A percentile compares a stretch with the other conserved stretches of the same genome.
These are phyloP conservation scores for Arthrobotrys pseudoclavata DNA, from an alignment of 2,329 filamentous ascomycete genomes.

Conservation along the genomic window DNA sequence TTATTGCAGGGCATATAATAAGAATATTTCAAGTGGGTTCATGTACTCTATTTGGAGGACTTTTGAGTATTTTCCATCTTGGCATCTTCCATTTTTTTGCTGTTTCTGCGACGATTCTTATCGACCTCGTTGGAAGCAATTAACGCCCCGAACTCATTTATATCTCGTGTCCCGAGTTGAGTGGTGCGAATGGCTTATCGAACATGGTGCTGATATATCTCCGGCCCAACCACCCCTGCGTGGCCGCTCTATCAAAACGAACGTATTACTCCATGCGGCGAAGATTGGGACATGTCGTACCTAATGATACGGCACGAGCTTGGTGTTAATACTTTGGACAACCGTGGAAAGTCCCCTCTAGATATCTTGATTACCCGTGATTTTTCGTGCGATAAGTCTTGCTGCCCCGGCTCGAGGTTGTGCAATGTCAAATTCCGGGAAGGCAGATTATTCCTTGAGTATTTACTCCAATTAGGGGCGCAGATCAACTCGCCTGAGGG, in stretches of 20 bases:
- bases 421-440: too few species aligned
- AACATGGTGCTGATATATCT: not conserved
- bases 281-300: not conserved
- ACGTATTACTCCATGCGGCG: not conserved
- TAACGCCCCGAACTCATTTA: too few species aligned
- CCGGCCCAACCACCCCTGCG: too few species aligned
- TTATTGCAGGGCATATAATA: not conserved
- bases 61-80: too few species aligned
- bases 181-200: slow-evolving; percentile 18
- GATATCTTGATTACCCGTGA: slow-evolving; percentile 1
- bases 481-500: not conserved
- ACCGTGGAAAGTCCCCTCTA: not conserved
- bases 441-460: too few species aligned
- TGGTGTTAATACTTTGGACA: not conserved
- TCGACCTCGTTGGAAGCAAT: too few species aligned
- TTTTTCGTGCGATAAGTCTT: too few species aligned
- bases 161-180: not conserved
- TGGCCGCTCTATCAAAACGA: not conserved
- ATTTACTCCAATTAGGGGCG: not conserved
- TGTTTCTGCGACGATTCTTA: too few species aligned
- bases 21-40: too few species aligned
- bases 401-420: too few species aligned
- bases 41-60: too few species aligned
- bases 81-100: too few species aligned
- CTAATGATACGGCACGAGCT: not conserved